These are phyloP conservation scores for Suillus subluteus DNA, from an alignment of 768 basidiomycete genomes.

Conservation along the genomic window DNA sequence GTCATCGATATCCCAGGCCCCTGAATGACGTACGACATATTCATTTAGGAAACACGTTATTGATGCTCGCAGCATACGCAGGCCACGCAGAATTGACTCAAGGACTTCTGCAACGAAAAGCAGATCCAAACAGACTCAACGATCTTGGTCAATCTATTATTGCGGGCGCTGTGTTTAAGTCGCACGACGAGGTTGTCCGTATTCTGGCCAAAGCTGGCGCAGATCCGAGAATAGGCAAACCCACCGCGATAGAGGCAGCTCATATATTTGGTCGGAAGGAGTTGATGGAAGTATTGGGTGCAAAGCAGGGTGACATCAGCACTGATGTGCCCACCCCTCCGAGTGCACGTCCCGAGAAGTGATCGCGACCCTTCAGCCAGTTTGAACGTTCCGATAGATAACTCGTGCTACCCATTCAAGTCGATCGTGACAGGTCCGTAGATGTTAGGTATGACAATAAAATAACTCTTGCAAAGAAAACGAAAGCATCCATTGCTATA, in stretches of 20 bases:
- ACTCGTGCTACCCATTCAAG: not conserved
- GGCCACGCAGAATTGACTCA: constrained; percentile 60
- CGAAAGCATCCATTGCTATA: constrained; percentile 18
- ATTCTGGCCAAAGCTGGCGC: constrained; percentile 55
- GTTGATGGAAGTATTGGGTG: constrained; percentile 59
- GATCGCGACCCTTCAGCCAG: not conserved
- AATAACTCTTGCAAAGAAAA: not conserved
- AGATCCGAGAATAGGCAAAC: constrained; percentile 65
- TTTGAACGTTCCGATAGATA: not conserved
- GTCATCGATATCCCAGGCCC: not conserved
- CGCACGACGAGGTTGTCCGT: constrained; percentile 63
- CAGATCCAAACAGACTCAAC: constrained; percentile 71
- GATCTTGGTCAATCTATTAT: constrained; percentile 74
- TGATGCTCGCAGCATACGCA: constrained; percentile 79
- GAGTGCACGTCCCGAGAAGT: constrained; percentile 18
- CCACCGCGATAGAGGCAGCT: constrained; percentile 70
- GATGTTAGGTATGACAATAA: not conserved
- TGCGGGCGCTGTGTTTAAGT: constrained; percentile 81
- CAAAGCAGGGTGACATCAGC: constrained; percentile 54
- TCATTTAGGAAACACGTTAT: constrained; percentile 67
- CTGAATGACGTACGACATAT: constrained; percentile 6
- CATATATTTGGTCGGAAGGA: constrained; percentile 67
- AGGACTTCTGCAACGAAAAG: constrained; percentile 57
- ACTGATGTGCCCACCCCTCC: constrained; percentile 34
- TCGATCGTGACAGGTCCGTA: not conserved